Evolutionary conservation across 2,329 filamentous ascomycete species (phyloP).

Genomic region (Pezicula radicicola): DNA sequence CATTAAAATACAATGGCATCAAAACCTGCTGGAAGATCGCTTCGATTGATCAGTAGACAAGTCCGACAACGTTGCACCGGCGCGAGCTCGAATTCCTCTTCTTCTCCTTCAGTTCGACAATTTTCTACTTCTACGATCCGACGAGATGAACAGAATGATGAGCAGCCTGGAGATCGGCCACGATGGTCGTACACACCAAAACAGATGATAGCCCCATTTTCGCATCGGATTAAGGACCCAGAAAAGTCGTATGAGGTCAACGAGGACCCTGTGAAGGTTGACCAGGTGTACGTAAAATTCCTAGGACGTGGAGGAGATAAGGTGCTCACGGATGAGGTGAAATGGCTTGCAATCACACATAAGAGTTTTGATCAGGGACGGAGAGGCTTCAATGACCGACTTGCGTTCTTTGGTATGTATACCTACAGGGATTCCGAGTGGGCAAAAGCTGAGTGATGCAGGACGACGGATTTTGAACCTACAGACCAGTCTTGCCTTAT

Average conservation of each 20-base stretch:
- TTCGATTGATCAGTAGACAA: constrained; percentile 31
- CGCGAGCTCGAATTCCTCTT: constrained; percentile 12
- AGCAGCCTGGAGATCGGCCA: constrained; percentile 40
- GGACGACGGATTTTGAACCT: constrained; percentile 58
- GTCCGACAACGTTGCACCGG: constrained; percentile 22
- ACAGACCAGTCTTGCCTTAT: constrained; percentile 60
- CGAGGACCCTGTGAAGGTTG: constrained; percentile 67
- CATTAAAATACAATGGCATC: constrained; percentile 39
- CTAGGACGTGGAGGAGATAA: constrained; percentile 70
- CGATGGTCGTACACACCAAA: constrained; percentile 71
- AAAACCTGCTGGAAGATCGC: constrained; percentile 38
- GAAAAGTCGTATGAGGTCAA: constrained; percentile 66
- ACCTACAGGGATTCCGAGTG: background rate
- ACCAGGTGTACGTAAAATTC: constrained; percentile 74
- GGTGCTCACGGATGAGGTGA: constrained; percentile 83
- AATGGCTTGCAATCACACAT: constrained; percentile 95
- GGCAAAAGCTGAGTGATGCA: constrained; percentile 28
- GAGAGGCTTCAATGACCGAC: constrained; percentile 88
- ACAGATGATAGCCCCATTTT: constrained; percentile 68
- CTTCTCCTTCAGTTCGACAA: constrained; percentile 15
- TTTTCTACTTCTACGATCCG: constrained; percentile 20
- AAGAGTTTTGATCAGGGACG: constrained; percentile 97
- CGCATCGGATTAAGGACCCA: constrained; percentile 52
- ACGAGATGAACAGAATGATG: constrained; percentile 27
- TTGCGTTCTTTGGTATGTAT: constrained; percentile 78